These are phyloP conservation scores for Cylindrotheca closterium DNA, from an alignment of 108 stramenopile species.

Conservation along the genomic window DNA sequence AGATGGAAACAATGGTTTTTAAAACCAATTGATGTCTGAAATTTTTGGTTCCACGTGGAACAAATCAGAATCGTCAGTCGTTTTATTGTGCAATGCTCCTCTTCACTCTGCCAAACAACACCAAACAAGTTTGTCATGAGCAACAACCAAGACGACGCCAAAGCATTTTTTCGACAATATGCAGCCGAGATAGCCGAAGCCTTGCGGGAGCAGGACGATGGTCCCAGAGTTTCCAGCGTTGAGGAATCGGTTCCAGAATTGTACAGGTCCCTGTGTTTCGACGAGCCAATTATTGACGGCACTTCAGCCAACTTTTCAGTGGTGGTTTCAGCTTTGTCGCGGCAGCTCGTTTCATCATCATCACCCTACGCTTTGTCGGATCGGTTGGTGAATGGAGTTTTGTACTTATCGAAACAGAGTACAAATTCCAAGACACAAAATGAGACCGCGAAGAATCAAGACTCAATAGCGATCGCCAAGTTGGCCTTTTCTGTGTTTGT, in stretches of 20 bases:
- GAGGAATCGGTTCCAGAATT: constrained; percentile 17
- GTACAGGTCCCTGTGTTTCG: constrained; percentile 31
- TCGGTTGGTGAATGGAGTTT: constrained; percentile 34
- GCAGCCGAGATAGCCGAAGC: constrained; percentile 30
- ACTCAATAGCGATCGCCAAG: constrained; percentile 25
- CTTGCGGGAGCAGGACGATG: constrained; percentile 25
- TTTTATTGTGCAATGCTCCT: no score
- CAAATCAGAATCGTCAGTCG: no score
- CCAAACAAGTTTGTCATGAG: background rate
- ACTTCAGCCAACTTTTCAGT: constrained; percentile 12
- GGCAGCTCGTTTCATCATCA: constrained; percentile 12
- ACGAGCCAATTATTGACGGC: constrained; percentile 22
- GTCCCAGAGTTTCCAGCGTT: background rate
- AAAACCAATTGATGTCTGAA: no score
- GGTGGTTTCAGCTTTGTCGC: constrained; percentile 14
- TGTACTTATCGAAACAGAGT: constrained; percentile 23
- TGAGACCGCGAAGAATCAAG: background rate
- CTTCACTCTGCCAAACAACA: no score
- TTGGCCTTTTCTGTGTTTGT: constrained; percentile 26
- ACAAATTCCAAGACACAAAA: background rate
- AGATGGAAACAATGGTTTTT: no score
- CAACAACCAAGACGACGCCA: constrained; percentile 7
- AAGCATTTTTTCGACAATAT: constrained; percentile 24
- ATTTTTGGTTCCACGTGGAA: no score
- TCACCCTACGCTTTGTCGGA: constrained; percentile 29